Evolutionary conservation across 306 rosid species (phyloP).

Genomic region (Begonia peltatifolia): DNA sequence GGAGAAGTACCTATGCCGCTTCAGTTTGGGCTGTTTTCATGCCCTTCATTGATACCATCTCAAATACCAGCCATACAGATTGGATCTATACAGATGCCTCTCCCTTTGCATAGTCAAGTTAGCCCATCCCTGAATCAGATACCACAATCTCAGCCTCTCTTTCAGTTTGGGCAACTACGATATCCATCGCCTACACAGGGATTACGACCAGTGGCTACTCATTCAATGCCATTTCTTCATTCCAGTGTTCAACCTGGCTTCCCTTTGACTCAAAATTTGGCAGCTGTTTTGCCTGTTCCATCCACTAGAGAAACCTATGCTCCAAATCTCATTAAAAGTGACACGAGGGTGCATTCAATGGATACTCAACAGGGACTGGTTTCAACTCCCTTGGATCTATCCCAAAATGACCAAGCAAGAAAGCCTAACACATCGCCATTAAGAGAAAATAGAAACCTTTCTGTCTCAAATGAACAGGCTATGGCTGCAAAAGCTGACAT

Average conservation of each 20-base stretch:
- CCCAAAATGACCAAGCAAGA: constrained; percentile 23
- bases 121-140: constrained; percentile 55
- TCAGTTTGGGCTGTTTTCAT: constrained; percentile 94
- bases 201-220: constrained; percentile 65
- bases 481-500: constrained; percentile 22
- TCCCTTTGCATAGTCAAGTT: constrained; percentile 76
- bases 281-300: constrained; percentile 42
- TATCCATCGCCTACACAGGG: constrained; percentile 69
- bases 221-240: constrained; percentile 60
- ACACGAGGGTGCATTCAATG: constrained; percentile 19
- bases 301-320: constrained; percentile 31
- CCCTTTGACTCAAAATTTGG: constrained; percentile 43
- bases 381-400: constrained; percentile 29
- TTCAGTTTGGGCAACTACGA: constrained; percentile 95
- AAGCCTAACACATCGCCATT: constrained; percentile 16
- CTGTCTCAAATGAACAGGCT: constrained; percentile 28
- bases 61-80: constrained; percentile 93
- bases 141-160: constrained; percentile 68
- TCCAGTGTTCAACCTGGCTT: constrained; percentile 44
- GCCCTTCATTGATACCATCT: constrained; percentile 92
- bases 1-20: constrained; percentile 70
- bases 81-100: constrained; percentile 98
- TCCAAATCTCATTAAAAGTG: constrained; percentile 30
- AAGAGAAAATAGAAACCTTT: constrained; percentile 25
- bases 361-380: constrained; percentile 30